Percentiles rank a stretch among this genome's conserved stretches.
phyloP scores from a whole-genome alignment of 208 protist genomes.

The Wallacemonas rigidus region DNA sequence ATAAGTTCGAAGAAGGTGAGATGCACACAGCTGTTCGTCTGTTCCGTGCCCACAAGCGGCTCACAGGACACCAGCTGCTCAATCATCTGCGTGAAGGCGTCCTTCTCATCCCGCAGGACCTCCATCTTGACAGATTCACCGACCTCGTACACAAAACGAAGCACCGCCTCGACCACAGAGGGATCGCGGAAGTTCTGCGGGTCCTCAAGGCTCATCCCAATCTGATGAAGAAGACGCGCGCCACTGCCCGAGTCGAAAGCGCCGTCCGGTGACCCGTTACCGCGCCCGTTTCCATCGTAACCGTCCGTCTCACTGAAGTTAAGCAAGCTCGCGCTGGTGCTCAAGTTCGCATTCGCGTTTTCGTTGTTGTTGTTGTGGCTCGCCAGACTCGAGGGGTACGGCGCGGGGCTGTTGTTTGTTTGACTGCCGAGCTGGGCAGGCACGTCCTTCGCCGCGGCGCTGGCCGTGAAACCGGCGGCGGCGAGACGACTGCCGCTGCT shows the following conservation, averaged over 20 bases:
- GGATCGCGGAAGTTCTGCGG: slow-evolving; percentile 33
- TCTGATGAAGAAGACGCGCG: slow-evolving; percentile 1
- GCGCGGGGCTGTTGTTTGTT: background rate
- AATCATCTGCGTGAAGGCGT: slow-evolving; percentile 56
- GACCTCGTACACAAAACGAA: slow-evolving; percentile 81
- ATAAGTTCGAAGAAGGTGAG: slow-evolving; percentile 81
- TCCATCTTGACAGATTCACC: slow-evolving; percentile 69
- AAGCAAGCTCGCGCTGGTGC: slow-evolving; percentile 7
- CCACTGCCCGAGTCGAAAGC: background rate
- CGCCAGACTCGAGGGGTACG: no score
- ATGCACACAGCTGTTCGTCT: slow-evolving; percentile 47
- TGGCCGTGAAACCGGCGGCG: background rate
- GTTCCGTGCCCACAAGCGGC: slow-evolving; percentile 24
- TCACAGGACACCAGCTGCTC: slow-evolving; percentile 48
- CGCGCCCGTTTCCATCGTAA: background rate
- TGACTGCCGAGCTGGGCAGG: background rate
- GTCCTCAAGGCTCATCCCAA: background rate
- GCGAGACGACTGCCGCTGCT: slow-evolving; percentile 4
- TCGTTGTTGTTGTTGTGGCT: background rate
- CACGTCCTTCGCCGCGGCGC: background rate
- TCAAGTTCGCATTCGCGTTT: background rate
- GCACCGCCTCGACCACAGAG: slow-evolving; percentile 59
- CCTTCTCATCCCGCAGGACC: slow-evolving; percentile 28
- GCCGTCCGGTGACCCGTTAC: background rate
- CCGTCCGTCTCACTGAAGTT: background rate